These are phyloP conservation scores for Przewalskia tangutica DNA, from an alignment of 257 asterid genomes.

Conservation along the genomic window DNA sequence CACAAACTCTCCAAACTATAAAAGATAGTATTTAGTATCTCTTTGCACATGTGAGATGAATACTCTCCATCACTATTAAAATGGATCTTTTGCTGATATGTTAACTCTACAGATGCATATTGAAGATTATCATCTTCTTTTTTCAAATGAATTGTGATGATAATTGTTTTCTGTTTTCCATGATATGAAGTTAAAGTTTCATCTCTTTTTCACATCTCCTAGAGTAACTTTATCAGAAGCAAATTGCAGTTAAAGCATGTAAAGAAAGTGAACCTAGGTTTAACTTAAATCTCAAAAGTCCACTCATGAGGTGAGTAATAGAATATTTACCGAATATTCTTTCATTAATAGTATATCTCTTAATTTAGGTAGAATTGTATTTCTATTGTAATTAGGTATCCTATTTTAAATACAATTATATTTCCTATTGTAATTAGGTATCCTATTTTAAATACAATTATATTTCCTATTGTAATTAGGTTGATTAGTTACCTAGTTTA, in stretches of 20 bases:
- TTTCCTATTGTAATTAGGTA: no score
- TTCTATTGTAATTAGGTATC: no score
- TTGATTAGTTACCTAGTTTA: no score
- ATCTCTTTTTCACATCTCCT: neutral
- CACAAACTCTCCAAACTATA: neutral
- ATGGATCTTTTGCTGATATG: neutral
- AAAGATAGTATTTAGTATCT: no score
- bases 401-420: no score
- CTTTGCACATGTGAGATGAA: neutral
- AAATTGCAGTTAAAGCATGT: neutral
- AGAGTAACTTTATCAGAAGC: neutral
- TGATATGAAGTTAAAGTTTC: neutral
- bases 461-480: no score
- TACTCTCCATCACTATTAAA: neutral
- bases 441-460: no score
- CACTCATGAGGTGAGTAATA: no score
- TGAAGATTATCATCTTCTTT: neutral
- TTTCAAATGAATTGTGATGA: neutral
- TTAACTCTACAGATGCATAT: neutral
- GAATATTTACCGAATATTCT: no score
- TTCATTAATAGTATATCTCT: no score
- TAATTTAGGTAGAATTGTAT: no score
- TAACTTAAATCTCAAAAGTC: neutral
- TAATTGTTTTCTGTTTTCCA: neutral
- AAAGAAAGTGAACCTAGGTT: neutral